phyloP scores from a whole-genome alignment of 1,284 basidiomycete genomes.

The Limonomyces culmigenus region DNA sequence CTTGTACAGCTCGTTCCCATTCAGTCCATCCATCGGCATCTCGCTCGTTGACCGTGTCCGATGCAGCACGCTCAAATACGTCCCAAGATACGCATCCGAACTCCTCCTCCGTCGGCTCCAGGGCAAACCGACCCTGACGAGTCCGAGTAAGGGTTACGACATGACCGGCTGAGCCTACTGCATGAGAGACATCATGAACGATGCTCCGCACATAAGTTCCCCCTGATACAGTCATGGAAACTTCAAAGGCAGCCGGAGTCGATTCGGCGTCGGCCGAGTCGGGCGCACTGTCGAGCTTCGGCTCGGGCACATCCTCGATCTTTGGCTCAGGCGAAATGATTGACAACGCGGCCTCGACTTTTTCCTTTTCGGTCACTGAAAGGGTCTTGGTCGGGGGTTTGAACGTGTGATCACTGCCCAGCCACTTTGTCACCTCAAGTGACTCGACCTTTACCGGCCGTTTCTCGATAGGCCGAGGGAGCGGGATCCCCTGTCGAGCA shows the following conservation, averaged over 20 bases:
- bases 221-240: slow-evolving; percentile 86
- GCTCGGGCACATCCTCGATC: slow-evolving; percentile 17
- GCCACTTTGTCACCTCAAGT: slow-evolving; percentile 61
- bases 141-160: slow-evolving; percentile 80
- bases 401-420: slow-evolving; percentile 44
- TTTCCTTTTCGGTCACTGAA: slow-evolving; percentile 48
- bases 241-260: slow-evolving; percentile 64
- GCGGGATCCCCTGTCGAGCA: slow-evolving; percentile 75
- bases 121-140: slow-evolving; percentile 66
- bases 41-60: slow-evolving; percentile 26
- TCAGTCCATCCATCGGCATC: slow-evolving; percentile 47
- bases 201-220: slow-evolving; percentile 94
- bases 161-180: slow-evolving; percentile 74
- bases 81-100: slow-evolving; percentile 60
- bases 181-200: slow-evolving; percentile 77
- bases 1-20: slow-evolving; percentile 59
- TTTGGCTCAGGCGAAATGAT: slow-evolving; percentile 18
- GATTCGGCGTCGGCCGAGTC: slow-evolving; percentile 10
- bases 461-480: slow-evolving; percentile 85
- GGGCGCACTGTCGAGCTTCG: slow-evolving; percentile 19
- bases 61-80: slow-evolving; percentile 51
- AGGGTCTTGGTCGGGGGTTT: slow-evolving; percentile 60
- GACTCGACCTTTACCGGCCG: slow-evolving; percentile 75
- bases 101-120: slow-evolving; percentile 25
- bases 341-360: slow-evolving; percentile 48